Percentiles rank a stretch among this genome's conserved stretches.
Conservation (phyloP, 164 flowering plant species). For the Nymphaea colorata region DNA sequence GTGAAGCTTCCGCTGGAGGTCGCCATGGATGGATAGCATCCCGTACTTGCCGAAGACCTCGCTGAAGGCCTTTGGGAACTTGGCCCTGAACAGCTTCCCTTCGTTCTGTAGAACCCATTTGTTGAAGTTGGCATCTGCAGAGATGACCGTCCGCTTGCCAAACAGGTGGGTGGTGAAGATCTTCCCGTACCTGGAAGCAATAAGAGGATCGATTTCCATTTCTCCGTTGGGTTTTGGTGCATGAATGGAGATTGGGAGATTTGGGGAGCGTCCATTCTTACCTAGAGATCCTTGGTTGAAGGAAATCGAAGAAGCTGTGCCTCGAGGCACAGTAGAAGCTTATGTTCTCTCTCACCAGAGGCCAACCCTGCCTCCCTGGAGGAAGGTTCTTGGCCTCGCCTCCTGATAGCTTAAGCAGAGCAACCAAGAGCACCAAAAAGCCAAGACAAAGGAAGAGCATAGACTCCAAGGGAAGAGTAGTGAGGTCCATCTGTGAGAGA, state of each 20-base stretch:
- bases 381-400: neutral
- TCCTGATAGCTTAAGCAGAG: neutral
- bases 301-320: neutral
- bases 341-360: neutral
- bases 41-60: conserved; percentile 1
- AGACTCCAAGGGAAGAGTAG: neutral
- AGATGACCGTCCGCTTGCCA: neutral
- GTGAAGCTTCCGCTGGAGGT: conserved; percentile 1
- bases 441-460: neutral
- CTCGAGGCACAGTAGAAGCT: neutral
- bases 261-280: neutral
- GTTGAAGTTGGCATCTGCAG: conserved; percentile 1
- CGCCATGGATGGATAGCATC: neutral
- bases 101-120: conserved; percentile 2
- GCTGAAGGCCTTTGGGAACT: neutral
- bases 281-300: conserved; percentile 3
- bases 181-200: neutral
- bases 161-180: conserved; percentile 1
- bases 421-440: neutral
- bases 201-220: neutral
- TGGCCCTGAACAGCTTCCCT: neutral
- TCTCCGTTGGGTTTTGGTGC: neutral
- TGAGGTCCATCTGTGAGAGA: too few relatives aligned
- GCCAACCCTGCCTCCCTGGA: neutral
- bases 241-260: neutral